Percentiles rank a stretch among this genome's conserved stretches.
Conservation (phyloP, 257 asterid genomes). For the Lithospermum erythrorhizon region DNA sequence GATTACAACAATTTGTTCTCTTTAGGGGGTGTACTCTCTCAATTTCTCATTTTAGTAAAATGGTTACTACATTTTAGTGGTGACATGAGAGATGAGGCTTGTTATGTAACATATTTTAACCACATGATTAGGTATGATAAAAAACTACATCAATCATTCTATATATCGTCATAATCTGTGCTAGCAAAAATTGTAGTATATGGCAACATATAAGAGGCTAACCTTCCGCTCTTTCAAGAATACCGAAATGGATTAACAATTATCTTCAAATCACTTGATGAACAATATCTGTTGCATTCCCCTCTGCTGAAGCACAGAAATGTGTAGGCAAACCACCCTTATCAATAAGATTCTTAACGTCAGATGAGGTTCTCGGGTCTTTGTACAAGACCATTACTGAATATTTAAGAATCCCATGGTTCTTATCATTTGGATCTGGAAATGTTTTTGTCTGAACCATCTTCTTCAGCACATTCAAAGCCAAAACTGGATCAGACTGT, state of each 20-base stretch:
- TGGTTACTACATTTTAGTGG: too few relatives aligned
- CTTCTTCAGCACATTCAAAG: slow-evolving; percentile 33
- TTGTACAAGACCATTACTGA: slow-evolving; percentile 19
- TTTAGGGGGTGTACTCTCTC: too few relatives aligned
- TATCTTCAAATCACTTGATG: not conserved
- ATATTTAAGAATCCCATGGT: slow-evolving; percentile 16
- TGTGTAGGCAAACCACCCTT: slow-evolving; percentile 11
- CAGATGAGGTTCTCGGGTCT: slow-evolving; percentile 23
- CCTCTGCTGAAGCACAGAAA: slow-evolving; percentile 9
- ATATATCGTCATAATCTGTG: too few relatives aligned
- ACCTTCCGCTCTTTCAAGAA: not conserved
- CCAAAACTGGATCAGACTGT: slow-evolving; percentile 29
- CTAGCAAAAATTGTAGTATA: too few relatives aligned
- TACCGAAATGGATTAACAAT: not conserved
- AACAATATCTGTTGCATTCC: not conserved
- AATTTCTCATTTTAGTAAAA: too few relatives aligned
- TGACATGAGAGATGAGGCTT: not conserved
- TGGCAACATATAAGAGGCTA: not conserved
- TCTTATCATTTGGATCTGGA: slow-evolving; percentile 23
- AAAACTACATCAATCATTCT: too few relatives aligned
- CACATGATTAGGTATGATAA: too few relatives aligned
- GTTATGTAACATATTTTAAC: not conserved
- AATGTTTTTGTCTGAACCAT: slow-evolving; percentile 25
- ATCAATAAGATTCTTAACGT: slow-evolving; percentile 16
- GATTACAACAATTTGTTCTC: too few relatives aligned